These are phyloP conservation scores for Patellaria atrata DNA, from an alignment of 495 filamentous ascomycete species.

Conservation along the genomic window DNA sequence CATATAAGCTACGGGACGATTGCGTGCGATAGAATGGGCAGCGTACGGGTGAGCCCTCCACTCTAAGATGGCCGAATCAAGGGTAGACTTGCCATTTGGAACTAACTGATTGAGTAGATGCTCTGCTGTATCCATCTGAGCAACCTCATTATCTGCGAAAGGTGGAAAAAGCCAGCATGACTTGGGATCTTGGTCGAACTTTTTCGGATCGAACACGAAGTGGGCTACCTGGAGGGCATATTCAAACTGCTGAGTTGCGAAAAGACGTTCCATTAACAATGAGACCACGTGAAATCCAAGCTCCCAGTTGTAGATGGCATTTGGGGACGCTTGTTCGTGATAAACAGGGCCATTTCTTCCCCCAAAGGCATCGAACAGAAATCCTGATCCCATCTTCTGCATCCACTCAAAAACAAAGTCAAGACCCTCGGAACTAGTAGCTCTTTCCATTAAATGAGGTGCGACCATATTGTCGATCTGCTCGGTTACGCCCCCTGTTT, in stretches of 20 bases:
- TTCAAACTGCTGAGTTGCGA: conserved; percentile 2
- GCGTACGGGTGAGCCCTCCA: conserved; percentile 20
- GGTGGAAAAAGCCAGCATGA: neutral
- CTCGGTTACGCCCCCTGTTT: too few species aligned
- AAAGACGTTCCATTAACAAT: conserved; percentile 14
- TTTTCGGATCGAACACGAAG: conserved; percentile 5
- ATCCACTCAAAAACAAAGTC: too few species aligned
- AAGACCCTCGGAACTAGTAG: too few species aligned
- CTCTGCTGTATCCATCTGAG: neutral
- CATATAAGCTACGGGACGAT: conserved; percentile 24
- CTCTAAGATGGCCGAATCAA: too few species aligned
- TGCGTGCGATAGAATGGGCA: conserved; percentile 21
- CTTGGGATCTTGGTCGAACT: neutral
- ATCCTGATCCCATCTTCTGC: too few species aligned
- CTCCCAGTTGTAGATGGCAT: conserved; percentile 28
- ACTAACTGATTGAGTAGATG: too few species aligned
- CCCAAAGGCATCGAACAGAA: too few species aligned
- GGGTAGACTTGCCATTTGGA: too few species aligned
- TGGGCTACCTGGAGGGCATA: neutral
- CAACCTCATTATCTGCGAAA: neutral
- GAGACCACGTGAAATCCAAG: conserved; percentile 22
- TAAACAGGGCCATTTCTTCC: too few species aligned
- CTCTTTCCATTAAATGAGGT: too few species aligned
- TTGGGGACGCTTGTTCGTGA: conserved; percentile 5
- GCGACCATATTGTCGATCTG: too few species aligned